Base-by-base conservation (phyloP, 2,329 filamentous ascomycete genomes). In the Penicillium sp. region DNA sequence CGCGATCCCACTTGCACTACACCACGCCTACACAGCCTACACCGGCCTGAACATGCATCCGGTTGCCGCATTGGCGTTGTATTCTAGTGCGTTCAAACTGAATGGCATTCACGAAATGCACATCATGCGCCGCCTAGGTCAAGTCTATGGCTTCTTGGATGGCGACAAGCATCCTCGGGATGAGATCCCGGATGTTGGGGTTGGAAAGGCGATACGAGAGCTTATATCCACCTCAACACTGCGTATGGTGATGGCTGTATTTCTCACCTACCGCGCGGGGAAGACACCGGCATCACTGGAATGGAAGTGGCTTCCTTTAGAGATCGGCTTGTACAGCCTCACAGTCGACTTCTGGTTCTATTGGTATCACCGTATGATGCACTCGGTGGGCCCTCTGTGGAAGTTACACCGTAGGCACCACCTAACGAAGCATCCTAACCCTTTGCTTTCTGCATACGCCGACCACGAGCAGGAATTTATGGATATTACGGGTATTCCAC, bases 81-180 rank as follows among this genome's bases (percentile, higher is more conserved):
- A 78, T 59, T 67, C 61, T 31, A 41, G 65, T 2, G 61, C 66
- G 12, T 76, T 77, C 58, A 76, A 76, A 37, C 8, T 67, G 5
- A 74, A 69, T 37, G 69, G 70, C 14, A 70, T 78, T 17, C 72
- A 70, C 37, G 66, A 77, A 57, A 59, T 77, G 10, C 67, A 71
- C 40, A 65, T 68, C 5, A 66, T 78, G 30, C 70, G 75, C 9
- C 63, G 64, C 5, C 61, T 77, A 1, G 74, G 72, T 0, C 71
- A 75, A 46, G 58, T 51, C 0, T 65, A 69, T 44, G 76, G 76
- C 11, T 78, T 74, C 53, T 65, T 78, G 10, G 76, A 78, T 53
- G 76, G 76, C 22, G 75, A 78, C 57, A 73, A 74, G 44, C 75
- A 78, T 58, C 67, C 63, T 19, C 71, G 76, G 16, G 75, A 78